Conservation (phyloP, 2,329 filamentous ascomycete genomes). For the Boeremia exigua region DNA sequence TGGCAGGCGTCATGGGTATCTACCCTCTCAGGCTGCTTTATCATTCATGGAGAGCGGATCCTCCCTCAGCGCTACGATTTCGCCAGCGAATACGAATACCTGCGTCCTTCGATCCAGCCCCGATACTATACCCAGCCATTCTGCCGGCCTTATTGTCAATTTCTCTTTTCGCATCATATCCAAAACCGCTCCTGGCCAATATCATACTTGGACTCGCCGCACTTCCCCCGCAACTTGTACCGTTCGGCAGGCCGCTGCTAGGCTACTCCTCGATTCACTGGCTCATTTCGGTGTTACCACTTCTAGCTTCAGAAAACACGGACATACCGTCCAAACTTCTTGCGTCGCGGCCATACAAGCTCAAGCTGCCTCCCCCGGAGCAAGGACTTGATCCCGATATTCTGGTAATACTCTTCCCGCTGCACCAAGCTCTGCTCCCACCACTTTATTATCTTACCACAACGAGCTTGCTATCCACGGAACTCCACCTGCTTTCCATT, state of each 20-base stretch:
- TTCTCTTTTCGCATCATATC: slow-evolving; percentile 69
- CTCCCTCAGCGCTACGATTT: slow-evolving; percentile 36
- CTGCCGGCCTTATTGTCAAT: slow-evolving; percentile 79
- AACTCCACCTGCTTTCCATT: slow-evolving; percentile 85
- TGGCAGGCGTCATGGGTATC: slow-evolving; percentile 37
- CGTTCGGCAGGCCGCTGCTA: slow-evolving; percentile 63
- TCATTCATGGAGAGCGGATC: slow-evolving; percentile 34
- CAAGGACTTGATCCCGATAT: slow-evolving; percentile 61
- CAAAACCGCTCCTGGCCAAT: slow-evolving; percentile 73
- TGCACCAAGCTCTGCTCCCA: slow-evolving; percentile 78
- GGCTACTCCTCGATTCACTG: slow-evolving; percentile 76
- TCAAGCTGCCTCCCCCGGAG: slow-evolving; percentile 39
- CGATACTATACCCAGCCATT: slow-evolving; percentile 82
- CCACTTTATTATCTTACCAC: slow-evolving; percentile 82
- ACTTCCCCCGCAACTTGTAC: slow-evolving; percentile 75
- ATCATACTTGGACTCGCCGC: slow-evolving; percentile 81
- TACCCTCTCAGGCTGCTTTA: slow-evolving; percentile 50
- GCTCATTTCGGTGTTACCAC: slow-evolving; percentile 74
- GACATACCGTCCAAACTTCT: slow-evolving; percentile 43
- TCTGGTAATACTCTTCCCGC: slow-evolving; percentile 74
- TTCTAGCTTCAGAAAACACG: slow-evolving; percentile 60
- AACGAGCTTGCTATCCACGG: slow-evolving; percentile 84
- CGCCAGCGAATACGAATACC: slow-evolving; percentile 67
- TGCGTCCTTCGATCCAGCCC: slow-evolving; percentile 84
- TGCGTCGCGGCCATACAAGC: slow-evolving; percentile 44